Base-by-base conservation (phyloP, 1,139 yeast species). In the Kodamaea derodonti region DNA sequence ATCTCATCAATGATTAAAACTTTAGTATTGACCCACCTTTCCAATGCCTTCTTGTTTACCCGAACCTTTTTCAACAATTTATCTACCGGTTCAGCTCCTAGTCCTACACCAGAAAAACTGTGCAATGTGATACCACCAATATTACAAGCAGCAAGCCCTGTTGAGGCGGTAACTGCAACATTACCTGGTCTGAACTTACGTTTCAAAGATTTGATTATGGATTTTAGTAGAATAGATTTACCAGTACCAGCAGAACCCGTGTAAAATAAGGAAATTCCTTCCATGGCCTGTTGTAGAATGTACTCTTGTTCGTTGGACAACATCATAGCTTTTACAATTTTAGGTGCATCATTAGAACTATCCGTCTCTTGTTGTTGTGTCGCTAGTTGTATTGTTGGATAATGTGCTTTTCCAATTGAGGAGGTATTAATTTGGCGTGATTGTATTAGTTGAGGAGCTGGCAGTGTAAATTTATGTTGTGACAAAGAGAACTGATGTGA, bases 231-330 rank as follows among this genome's bases (percentile, higher is more conserved):
- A 4, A 88, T 80, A 1, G 96, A 86, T 54, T 88, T 88, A 50
- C 97, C 97, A 1, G 97, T 88, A 50, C 97, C 97, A 0, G 97
- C 97, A 27, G 96, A 85, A 27, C 97, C 97, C 0, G 97, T 88
- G 51, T 84, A 88, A 52, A 88, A 88, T 1, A 87, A 57, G 27
- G 81, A 84, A 14, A 66, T 61, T 0, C 86, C 72, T n/a, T 40
- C 42, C 17, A 56, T 34, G 0, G 63, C 73, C 35, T 64, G 53
- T 17, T 59, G 52, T 9, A 68, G 50, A 16, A 69, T 64, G 36
- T 56, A 52, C 39, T 67, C 67, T 45, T 70, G 75, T 41, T 70
- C 74, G 11, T 54, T 41, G 0, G 75, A 67, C 8, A 69, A 51
- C 10, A 64, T 45, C 13, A 66, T 56, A 1, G 73, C 69, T 32